Percentiles rank a stretch among this genome's conserved stretches.
phyloP scores from a whole-genome alignment of 2,329 filamentous ascomycete species.

The Clathrospora elynae region DNA sequence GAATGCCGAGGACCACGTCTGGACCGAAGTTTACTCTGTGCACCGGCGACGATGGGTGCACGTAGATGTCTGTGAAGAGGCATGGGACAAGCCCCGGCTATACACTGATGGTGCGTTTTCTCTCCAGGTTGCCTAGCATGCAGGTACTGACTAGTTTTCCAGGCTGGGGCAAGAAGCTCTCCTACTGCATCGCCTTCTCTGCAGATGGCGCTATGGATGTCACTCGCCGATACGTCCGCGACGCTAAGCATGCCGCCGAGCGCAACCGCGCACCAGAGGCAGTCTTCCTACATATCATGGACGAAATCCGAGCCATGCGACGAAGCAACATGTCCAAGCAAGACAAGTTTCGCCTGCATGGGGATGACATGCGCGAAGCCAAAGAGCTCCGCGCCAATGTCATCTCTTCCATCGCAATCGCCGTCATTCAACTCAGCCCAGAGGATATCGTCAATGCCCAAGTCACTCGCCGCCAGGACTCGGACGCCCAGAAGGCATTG shows the following conservation, averaged over 20 bases:
- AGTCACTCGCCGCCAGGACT: slow-evolving; percentile 43
- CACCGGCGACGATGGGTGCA: slow-evolving; percentile 96
- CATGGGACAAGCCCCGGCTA: slow-evolving; percentile 90
- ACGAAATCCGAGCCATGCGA: slow-evolving; percentile 85
- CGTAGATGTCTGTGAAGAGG: slow-evolving; percentile 90
- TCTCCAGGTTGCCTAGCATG: not conserved
- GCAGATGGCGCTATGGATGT: slow-evolving; percentile 78
- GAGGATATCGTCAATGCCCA: slow-evolving; percentile 47
- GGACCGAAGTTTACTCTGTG: slow-evolving; percentile 96
- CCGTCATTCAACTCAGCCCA: slow-evolving; percentile 70
- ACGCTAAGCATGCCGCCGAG: slow-evolving; percentile 71
- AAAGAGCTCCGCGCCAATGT: slow-evolving; percentile 76
- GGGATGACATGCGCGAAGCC: slow-evolving; percentile 77
- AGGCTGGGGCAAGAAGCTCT: slow-evolving; percentile 95
- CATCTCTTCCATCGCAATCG: slow-evolving; percentile 73
- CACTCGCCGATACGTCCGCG: slow-evolving; percentile 71
- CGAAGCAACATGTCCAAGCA: slow-evolving; percentile 85
- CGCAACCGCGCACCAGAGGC: slow-evolving; percentile 84
- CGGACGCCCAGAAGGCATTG: slow-evolving; percentile 55
- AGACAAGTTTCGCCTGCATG: slow-evolving; percentile 78
- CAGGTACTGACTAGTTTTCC: slow-evolving; percentile 16
- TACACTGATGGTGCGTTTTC: slow-evolving; percentile 76
- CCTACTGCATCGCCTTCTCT: slow-evolving; percentile 95
- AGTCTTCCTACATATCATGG: slow-evolving; percentile 86
- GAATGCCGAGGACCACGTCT: slow-evolving; percentile 97